Evolutionary conservation across 2,329 filamentous ascomycete species (phyloP), one percentile per base, ranked within the genome.

Genomic region (Sphaerostilbella broomeana): DNA sequence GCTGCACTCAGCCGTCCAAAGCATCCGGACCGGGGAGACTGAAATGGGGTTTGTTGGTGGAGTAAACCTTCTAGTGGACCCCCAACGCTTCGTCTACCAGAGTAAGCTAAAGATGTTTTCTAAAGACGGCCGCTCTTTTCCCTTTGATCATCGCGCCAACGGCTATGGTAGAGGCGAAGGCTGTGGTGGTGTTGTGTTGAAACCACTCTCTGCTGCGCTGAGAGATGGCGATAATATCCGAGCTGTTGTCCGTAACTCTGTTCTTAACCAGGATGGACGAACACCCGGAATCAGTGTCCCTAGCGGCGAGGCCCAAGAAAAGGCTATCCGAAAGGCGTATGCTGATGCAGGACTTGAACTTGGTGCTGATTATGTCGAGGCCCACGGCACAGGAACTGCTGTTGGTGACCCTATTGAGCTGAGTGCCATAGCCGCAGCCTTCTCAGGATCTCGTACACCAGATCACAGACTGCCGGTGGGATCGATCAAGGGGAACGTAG

Each of bases 401-500:
- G 65, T 68, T 2, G 73, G 73, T 4, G 73, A 77, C 43, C 70
- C 72, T 1, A 65, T 69, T 16, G 73, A 77, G 46, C 66, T 67
- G 2, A 59, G 58, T 8, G 70, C 67, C 5, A 63, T 75, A 30
- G 53, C 60, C 4, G 47, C 40, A 43, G 40, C 43, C 36, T 35
- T 46, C 8, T 21, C 33, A n/a, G 35, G 36, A 5, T 30, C 22
- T n/a, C n/a, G n/a, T n/a, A n/a, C n/a, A n/a, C n/a, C 27, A 30
- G 15, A 9, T 13, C 27, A 1, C 73, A 73, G 36, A 55, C 74
- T n/a, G 71, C n/a, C n/a, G n/a, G n/a, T n/a, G n/a, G n/a, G n/a
- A n/a, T n/a, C n/a, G n/a, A n/a, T n/a, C n/a, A n/a, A n/a, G n/a
- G n/a, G n/a, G n/a, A n/a, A n/a, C n/a, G n/a, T n/a, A n/a, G n/a